A percentile compares a stretch with the other conserved stretches of the same genome.
Evolutionary conservation across 371 early-diverging fungal genomes (phyloP).

Genomic region (Mucor velutinosus): DNA sequence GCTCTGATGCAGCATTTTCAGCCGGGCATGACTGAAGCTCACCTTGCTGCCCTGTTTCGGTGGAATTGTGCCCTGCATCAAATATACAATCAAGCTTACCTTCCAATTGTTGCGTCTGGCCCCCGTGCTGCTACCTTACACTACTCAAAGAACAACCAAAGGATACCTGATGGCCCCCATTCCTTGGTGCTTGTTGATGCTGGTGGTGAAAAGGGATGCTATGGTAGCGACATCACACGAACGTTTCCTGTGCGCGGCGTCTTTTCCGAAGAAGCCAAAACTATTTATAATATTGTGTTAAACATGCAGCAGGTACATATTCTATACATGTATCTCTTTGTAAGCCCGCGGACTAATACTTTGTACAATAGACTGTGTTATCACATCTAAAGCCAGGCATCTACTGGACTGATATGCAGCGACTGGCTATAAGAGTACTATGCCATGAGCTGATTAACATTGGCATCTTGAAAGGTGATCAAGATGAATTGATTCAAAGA

Average conservation of each 20-base stretch:
- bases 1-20: conserved; percentile 45
- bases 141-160: conserved; percentile 53
- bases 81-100: conserved; percentile 50
- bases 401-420: conserved; percentile 90
- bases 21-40: conserved; percentile 54
- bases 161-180: conserved; percentile 25
- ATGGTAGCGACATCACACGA: conserved; percentile 84
- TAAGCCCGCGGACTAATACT: background rate
- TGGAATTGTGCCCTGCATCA: conserved; percentile 56
- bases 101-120: conserved; percentile 66
- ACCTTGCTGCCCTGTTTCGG: conserved; percentile 59
- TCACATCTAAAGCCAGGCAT: conserved; percentile 71
- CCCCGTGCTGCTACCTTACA: conserved; percentile 61
- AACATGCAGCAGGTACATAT: conserved; percentile 64
- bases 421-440: conserved; percentile 67
- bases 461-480: conserved; percentile 68
- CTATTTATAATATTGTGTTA: conserved; percentile 77
- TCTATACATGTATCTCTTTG: background rate
- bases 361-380: conserved; percentile 42
- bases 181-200: conserved; percentile 78
- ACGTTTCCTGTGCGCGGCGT: conserved; percentile 79
- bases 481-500: conserved; percentile 64
- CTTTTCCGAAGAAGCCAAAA: conserved; percentile 68
- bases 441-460: conserved; percentile 69
- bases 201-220: conserved; percentile 73